Evolutionary conservation across 2,329 filamentous ascomycete species (phyloP).

Genomic region (Xylaria sp.): DNA sequence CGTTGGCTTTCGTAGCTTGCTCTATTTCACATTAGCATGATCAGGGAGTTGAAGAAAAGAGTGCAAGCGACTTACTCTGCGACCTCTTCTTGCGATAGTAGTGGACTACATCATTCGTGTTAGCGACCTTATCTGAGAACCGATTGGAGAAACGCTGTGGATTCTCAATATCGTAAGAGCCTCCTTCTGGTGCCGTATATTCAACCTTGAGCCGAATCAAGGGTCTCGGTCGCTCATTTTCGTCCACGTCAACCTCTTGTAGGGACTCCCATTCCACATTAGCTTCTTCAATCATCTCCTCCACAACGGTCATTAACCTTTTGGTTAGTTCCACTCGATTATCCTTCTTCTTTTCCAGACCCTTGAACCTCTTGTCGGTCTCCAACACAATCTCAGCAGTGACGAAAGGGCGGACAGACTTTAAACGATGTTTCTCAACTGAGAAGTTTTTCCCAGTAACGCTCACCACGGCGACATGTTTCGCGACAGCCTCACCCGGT

Average conservation of each 20-base stretch:
- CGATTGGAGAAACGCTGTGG: constrained; percentile 95
- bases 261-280: constrained; percentile 81
- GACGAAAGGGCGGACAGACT: constrained; percentile 89
- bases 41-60: not conserved
- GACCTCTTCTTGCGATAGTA: constrained; percentile 89
- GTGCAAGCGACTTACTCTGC: constrained; percentile 53
- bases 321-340: constrained; percentile 84
- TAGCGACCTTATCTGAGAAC: constrained; percentile 90
- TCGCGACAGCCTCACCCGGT: constrained; percentile 87
- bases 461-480: constrained; percentile 87
- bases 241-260: constrained; percentile 72
- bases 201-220: constrained; percentile 92
- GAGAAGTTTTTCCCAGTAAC: constrained; percentile 85
- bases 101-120: constrained; percentile 91
- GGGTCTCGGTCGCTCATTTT: constrained; percentile 75
- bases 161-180: constrained; percentile 90
- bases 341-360: constrained; percentile 81
- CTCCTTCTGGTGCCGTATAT: constrained; percentile 84
- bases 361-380: constrained; percentile 79
- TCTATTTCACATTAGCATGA: constrained; percentile 38
- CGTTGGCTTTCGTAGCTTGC: constrained; percentile 60
- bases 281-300: constrained; percentile 88
- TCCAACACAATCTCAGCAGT: constrained; percentile 83
- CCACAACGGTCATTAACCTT: constrained; percentile 79
- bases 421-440: constrained; percentile 82